Percentiles rank a stretch among this genome's conserved stretches.
Conservation (phyloP, 1,284 basidiomycete species). For the Veloboletus limbatus region DNA sequence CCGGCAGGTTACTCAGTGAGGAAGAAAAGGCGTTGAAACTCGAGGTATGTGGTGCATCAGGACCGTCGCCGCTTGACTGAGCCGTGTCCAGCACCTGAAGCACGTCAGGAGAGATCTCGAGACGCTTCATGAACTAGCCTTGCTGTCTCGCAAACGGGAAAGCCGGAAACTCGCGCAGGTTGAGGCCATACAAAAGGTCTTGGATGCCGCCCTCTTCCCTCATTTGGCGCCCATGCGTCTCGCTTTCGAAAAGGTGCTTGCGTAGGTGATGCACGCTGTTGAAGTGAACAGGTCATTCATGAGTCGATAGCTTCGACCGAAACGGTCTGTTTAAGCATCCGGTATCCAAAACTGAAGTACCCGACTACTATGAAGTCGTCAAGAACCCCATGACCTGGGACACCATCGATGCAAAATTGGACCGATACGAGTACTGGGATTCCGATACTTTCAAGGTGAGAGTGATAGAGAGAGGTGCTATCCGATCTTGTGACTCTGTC, state of each 20-base stretch:
- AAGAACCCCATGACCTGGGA: conserved; percentile 89
- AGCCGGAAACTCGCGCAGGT: conserved; percentile 76
- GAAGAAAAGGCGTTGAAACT: conserved; percentile 86
- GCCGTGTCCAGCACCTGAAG: conserved; percentile 56
- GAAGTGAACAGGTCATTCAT: conserved; percentile 1
- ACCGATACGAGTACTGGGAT: conserved; percentile 76
- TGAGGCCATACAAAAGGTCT: conserved; percentile 65
- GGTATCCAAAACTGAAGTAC: conserved; percentile 77
- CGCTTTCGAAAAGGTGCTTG: conserved; percentile 68
- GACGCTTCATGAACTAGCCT: conserved; percentile 67
- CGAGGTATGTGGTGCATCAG: conserved; percentile 47
- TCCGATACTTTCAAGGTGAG: conserved; percentile 73
- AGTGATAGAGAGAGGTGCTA: conserved; percentile 9
- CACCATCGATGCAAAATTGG: conserved; percentile 76
- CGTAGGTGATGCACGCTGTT: conserved; percentile 44
- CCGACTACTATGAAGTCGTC: conserved; percentile 91
- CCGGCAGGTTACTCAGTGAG: conserved; percentile 64
- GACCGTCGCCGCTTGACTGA: conserved; percentile 11
- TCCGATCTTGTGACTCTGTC: neutral
- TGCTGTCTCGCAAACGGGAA: conserved; percentile 80
- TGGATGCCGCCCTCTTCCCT: conserved; percentile 67
- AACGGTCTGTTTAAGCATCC: conserved; percentile 77
- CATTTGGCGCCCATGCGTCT: conserved; percentile 60
- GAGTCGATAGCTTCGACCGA: conserved; percentile 62
- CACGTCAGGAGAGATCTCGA: conserved; percentile 79